These are phyloP conservation scores for Fragaria vesca DNA, from an alignment of 306 rosid species.

Conservation along the genomic window DNA sequence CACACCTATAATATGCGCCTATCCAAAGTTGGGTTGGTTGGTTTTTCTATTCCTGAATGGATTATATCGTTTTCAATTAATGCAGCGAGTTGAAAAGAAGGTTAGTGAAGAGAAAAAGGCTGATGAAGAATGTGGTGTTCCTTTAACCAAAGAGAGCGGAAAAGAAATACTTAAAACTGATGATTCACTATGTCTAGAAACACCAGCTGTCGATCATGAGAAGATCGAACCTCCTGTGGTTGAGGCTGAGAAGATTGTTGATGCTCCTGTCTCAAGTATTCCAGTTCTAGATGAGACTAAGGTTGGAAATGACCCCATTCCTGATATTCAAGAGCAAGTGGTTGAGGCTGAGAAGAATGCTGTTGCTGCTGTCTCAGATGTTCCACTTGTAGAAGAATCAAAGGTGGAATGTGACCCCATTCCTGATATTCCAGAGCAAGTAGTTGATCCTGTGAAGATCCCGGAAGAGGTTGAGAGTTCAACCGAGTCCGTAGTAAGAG, in stretches of 20 bases:
- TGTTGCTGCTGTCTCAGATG: constrained; percentile 27
- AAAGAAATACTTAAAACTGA: constrained; percentile 34
- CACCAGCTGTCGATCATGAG: constrained; percentile 16
- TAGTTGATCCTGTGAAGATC: constrained; percentile 17
- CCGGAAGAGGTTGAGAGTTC: constrained; percentile 4
- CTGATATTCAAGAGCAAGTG: constrained; percentile 26
- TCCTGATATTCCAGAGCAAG: constrained; percentile 29
- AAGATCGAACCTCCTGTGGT: constrained; percentile 9
- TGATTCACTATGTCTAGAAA: constrained; percentile 15
- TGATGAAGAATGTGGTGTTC: constrained; percentile 25
- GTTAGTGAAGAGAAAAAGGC: constrained; percentile 41
- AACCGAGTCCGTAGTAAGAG: constrained; percentile 11
- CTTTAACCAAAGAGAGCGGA: constrained; percentile 36
- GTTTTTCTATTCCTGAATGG: constrained; percentile 4
- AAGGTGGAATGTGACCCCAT: constrained; percentile 34
- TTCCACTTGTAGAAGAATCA: constrained; percentile 15
- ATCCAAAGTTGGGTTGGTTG: neutral
- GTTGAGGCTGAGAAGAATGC: constrained; percentile 18
- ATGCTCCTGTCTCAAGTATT: constrained; percentile 25
- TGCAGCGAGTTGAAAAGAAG: constrained; percentile 48
- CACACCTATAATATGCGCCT: neutral
- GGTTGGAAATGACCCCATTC: constrained; percentile 33
- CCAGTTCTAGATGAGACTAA: constrained; percentile 19
- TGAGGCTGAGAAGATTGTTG: constrained; percentile 25
- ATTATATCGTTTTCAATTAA: constrained; percentile 10